These are phyloP conservation scores for Daldinia eschscholtzii DNA, from an alignment of 2,329 filamentous ascomycete species.

Conservation along the genomic window DNA sequence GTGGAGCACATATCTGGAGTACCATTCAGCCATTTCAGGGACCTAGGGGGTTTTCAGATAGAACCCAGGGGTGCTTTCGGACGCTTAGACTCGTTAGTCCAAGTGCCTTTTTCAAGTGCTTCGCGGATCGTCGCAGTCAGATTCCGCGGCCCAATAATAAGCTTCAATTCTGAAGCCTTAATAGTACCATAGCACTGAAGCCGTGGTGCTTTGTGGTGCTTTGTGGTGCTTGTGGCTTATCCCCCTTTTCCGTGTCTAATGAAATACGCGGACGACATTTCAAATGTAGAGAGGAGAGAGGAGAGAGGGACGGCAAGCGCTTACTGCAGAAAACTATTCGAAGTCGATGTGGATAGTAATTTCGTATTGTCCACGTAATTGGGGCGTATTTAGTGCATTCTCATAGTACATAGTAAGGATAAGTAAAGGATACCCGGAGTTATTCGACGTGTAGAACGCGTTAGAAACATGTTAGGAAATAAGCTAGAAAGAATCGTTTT, in stretches of 20 bases:
- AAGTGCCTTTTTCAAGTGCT: conserved; percentile 9
- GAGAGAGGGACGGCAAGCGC: neutral
- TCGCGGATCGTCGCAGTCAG: conserved; percentile 30
- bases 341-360: conserved; percentile 5
- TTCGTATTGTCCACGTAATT: conserved; percentile 10
- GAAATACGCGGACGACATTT: neutral
- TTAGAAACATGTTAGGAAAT: conserved; percentile 16
- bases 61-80: conserved; percentile 23
- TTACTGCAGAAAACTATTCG: conserved; percentile 5
- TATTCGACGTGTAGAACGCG: conserved; percentile 8
- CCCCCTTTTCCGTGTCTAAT: conserved; percentile 10
- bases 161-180: conserved; percentile 17
- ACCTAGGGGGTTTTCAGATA: conserved; percentile 24
- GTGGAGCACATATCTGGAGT: conserved; percentile 38
- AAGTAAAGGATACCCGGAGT: conserved; percentile 32
- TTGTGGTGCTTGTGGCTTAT: conserved; percentile 7
- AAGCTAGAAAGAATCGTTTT: conserved; percentile 26
- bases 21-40: conserved; percentile 16
- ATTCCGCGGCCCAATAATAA: conserved; percentile 39
- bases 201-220: conserved; percentile 8
- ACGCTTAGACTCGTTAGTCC: conserved; percentile 25
- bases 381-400: conserved; percentile 18
- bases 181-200: conserved; percentile 12
- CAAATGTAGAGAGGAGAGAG: neutral
- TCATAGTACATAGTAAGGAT: conserved; percentile 11